These are phyloP conservation scores for Trichosporon sp. DNA, from an alignment of 1,284 basidiomycete genomes.

Conservation along the genomic window DNA sequence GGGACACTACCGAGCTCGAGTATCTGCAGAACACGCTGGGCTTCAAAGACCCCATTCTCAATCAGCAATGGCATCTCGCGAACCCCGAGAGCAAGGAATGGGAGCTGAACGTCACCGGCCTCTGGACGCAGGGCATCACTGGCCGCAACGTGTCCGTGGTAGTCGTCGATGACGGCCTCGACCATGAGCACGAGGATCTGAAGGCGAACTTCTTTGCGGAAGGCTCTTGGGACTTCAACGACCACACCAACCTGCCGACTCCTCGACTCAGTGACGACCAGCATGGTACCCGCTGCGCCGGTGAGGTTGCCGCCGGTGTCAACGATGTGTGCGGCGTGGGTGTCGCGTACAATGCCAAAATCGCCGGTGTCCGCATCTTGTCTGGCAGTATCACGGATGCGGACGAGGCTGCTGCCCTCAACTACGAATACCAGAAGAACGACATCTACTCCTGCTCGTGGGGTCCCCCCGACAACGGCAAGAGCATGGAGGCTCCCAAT, in stretches of 20 bases:
- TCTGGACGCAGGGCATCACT: constrained; percentile 69
- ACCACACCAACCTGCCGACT: constrained; percentile 79
- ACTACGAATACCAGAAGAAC: constrained; percentile 83
- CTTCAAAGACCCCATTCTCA: constrained; percentile 81
- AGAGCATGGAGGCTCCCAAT: constrained; percentile 89
- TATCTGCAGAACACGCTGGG: constrained; percentile 52
- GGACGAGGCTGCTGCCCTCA: constrained; percentile 95
- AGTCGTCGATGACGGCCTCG: constrained; percentile 93
- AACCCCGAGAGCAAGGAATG: constrained; percentile 48
- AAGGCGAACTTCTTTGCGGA: constrained; percentile 80
- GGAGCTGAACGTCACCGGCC: constrained; percentile 52
- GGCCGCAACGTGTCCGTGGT: constrained; percentile 83
- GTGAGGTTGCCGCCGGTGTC: constrained; percentile 86
- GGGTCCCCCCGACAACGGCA: constrained; percentile 95
- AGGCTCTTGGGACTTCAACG: constrained; percentile 95
- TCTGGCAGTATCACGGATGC: constrained; percentile 94
- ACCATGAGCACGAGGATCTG: constrained; percentile 81
- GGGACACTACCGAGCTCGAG: constrained; percentile 54
- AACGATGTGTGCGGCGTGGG: constrained; percentile 92
- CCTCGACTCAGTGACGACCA: constrained; percentile 87
- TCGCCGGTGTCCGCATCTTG: constrained; percentile 91
- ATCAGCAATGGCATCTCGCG: constrained; percentile 78
- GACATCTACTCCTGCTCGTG: constrained; percentile 95
- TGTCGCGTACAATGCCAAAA: constrained; percentile 83
- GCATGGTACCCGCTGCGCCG: constrained; percentile 96